phyloP scores from a whole-genome alignment of 768 basidiomycete species.

The Jaapia argillacea region DNA sequence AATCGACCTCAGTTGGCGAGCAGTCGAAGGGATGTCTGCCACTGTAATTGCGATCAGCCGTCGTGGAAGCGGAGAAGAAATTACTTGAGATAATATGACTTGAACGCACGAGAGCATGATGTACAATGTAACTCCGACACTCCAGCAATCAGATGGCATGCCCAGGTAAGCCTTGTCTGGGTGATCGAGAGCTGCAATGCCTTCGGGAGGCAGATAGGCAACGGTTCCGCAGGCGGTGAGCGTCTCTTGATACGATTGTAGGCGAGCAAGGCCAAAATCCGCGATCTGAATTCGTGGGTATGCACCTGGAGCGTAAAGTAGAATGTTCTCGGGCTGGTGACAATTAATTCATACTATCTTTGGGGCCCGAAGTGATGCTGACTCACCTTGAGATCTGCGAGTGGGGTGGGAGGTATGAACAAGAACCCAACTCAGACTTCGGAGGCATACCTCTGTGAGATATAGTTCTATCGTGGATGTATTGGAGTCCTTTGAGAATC shows the following conservation, averaged over 20 bases:
- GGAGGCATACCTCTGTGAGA: slow-evolving; percentile 61
- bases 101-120: slow-evolving; percentile 63
- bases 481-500: slow-evolving; percentile 56
- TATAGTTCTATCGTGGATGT: slow-evolving; percentile 62
- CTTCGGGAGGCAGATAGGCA: slow-evolving; percentile 80
- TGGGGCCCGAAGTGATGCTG: background rate
- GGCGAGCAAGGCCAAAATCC: slow-evolving; percentile 79
- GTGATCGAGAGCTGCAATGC: slow-evolving; percentile 68
- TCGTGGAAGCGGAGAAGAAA: background rate
- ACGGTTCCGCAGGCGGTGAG: slow-evolving; percentile 85
- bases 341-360: background rate
- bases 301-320: slow-evolving; percentile 68
- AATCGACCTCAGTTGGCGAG: slow-evolving; percentile 19
- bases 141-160: slow-evolving; percentile 90
- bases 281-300: slow-evolving; percentile 81
- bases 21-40: slow-evolving; percentile 76
- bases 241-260: slow-evolving; percentile 71
- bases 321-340: slow-evolving; percentile 70
- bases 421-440: slow-evolving; percentile 1
- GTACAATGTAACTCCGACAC: slow-evolving; percentile 70
- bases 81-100: background rate
- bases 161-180: slow-evolving; percentile 65
- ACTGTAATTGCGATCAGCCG: no score
- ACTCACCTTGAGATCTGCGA: slow-evolving; percentile 57
- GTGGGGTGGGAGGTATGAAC: background rate